A percentile compares a stretch with the other conserved stretches of the same genome.
Evolutionary conservation across 2,329 filamentous ascomycete genomes (phyloP).

Genomic region (Colletotrichum sp.): DNA sequence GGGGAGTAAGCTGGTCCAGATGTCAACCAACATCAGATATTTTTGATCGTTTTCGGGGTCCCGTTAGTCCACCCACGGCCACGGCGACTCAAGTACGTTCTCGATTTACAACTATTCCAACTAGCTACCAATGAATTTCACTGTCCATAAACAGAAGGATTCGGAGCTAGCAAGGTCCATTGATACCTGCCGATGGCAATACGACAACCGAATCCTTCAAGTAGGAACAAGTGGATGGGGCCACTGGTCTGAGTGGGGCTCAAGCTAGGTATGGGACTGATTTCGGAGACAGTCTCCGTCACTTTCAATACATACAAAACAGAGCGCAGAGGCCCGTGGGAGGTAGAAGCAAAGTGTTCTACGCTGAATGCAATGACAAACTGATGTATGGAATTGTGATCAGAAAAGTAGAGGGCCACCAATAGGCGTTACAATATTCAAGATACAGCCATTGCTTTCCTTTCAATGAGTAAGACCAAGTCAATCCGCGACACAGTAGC

Average conservation of each 20-base stretch:
- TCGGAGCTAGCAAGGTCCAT: background rate
- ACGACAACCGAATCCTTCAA: background rate
- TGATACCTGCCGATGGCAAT: background rate
- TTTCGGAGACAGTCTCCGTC: background rate
- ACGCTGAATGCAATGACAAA: background rate
- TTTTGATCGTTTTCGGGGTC: background rate
- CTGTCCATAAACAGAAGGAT: background rate
- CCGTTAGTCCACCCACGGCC: fast-evolving
- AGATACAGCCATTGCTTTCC: background rate
- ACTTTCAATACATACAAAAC: background rate
- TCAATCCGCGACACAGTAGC: too few relatives aligned
- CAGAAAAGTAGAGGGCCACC: background rate
- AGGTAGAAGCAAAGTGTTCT: background rate
- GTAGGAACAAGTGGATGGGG: background rate
- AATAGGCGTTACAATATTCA: background rate
- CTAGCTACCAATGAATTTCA: fast-evolving
- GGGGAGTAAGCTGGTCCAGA: background rate
- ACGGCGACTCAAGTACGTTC: background rate
- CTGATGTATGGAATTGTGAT: background rate
- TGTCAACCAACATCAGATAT: background rate
- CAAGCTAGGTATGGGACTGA: background rate
- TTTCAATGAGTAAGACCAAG: background rate
- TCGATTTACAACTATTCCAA: background rate
- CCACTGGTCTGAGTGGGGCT: background rate
- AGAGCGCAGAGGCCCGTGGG: background rate